phyloP scores from a whole-genome alignment of 176 grass and related monocot species.

The Olyra latifolia region DNA sequence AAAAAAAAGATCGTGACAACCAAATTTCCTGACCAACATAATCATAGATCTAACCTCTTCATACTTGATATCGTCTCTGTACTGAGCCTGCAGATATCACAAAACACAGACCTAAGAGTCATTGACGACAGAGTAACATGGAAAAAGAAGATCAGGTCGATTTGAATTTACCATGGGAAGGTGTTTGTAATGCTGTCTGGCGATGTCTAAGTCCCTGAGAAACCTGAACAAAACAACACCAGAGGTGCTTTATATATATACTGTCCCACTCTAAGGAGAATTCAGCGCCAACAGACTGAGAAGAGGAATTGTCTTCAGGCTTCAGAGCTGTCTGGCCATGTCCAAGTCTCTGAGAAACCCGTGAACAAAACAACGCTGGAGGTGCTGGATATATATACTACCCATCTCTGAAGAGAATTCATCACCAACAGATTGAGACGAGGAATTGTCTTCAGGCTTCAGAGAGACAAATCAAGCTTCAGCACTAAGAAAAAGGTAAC shows the following conservation, averaged over 20 bases:
- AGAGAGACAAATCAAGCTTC: slow-evolving; percentile 19
- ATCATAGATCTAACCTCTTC: slow-evolving; percentile 26
- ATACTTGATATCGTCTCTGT: slow-evolving; percentile 12
- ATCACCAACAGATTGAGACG: background rate
- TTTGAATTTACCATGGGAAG: slow-evolving; percentile 43
- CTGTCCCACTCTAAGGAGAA: background rate
- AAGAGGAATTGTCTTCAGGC: background rate
- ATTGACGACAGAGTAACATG: background rate
- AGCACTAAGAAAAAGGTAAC: slow-evolving; percentile 15
- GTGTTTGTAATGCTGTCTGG: background rate
- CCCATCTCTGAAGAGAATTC: background rate
- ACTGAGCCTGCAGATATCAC: slow-evolving; percentile 19
- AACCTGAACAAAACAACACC: background rate
- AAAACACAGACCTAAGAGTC: background rate
- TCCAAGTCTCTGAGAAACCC: background rate
- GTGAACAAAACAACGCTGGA: background rate
- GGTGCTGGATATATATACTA: slow-evolving; percentile 27
- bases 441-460: background rate
- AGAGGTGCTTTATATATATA: slow-evolving; percentile 29
- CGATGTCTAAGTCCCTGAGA: background rate
- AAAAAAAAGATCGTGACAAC: background rate
- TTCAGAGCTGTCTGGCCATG: background rate
- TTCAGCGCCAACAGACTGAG: background rate
- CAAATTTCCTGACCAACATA: background rate
- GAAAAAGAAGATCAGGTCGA: background rate